Evolutionary conservation across 345 rosid species (phyloP).

Genomic region (Syzygium oleosum): DNA sequence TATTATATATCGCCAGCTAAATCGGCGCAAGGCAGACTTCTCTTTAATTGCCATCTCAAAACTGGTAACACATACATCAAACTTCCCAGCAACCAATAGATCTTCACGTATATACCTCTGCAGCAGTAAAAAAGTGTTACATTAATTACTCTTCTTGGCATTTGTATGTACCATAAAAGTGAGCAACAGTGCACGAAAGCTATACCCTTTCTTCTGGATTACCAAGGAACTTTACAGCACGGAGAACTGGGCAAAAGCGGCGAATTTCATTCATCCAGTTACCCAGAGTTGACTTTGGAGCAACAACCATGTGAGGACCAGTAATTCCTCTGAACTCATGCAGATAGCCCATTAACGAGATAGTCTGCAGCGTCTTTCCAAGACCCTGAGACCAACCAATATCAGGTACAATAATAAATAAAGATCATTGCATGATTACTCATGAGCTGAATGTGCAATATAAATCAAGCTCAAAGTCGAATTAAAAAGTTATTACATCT

Average conservation of each 20-base stretch:
- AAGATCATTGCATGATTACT: neutral
- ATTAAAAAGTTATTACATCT: neutral
- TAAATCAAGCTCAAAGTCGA: neutral
- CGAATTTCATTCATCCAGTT: conserved; percentile 99
- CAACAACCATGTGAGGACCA: conserved; percentile 99
- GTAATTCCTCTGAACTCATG: conserved; percentile 92
- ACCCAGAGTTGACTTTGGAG: conserved; percentile 99
- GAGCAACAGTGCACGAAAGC: neutral
- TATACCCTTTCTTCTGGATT: conserved; percentile 98
- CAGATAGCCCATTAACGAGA: conserved; percentile 86
- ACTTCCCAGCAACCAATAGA: conserved; percentile 90
- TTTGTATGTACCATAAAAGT: neutral
- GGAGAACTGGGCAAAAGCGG: conserved; percentile 88
- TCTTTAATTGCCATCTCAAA: conserved; percentile 99
- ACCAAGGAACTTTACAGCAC: conserved; percentile 94
- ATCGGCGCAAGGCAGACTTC: conserved; percentile 79
- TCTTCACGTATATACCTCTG: conserved; percentile 93
- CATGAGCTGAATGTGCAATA: neutral
- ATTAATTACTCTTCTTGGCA: neutral
- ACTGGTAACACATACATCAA: conserved; percentile 97
- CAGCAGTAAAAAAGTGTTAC: neutral
- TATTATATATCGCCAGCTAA: conserved; percentile 96
- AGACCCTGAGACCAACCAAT: conserved; percentile 49
- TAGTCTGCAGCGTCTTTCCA: conserved; percentile 97
- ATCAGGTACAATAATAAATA: neutral